Base-by-base conservation (phyloP, 441 rosid genomes). In the Cnidoscolus chayamansa region DNA sequence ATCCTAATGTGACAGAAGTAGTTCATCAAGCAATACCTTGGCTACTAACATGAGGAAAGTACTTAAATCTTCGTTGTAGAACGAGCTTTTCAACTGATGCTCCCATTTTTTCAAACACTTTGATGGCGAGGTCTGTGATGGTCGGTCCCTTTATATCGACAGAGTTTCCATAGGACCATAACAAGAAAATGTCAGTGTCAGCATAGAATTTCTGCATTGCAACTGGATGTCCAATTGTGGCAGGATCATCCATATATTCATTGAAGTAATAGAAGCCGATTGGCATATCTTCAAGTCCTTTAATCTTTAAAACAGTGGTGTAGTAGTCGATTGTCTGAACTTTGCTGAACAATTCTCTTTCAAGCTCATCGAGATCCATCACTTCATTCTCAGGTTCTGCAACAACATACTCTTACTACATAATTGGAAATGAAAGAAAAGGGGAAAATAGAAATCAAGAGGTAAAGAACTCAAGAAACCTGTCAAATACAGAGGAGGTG, bases 191-290 rank as follows among this genome's bases (percentile, higher is more conserved):
- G 73, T 89, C 80, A 15, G 95, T 73, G 77, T 89, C 89, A 30
- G 83, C 79, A 63, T 81, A 86, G 81, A 86, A 89, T 81, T 79
- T 88, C 84, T 89, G 92, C 89, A 89, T 81, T 73, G 95, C 95
- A 55, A 88, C 87, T 6, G 95, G 92, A 72, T 84, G 75, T 68
- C 95, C 92, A 56, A 86, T 83, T 54, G 90, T 82, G 11, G 82
- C 74, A 70, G 95, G 92, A 74, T 88, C 88, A 0, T 88, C 86
- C 88, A 89, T 88, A 65, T 84, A 85, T 76, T 87, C 89, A 11
- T 84, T 80, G 12, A 89, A 88, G 82, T 88, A 88, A 59, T 84
- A 89, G 70, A 89, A 89, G 20, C 95, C 92, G 3, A 81, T 72
- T 48, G 90, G 94, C 74, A 88, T 68, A 48, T 81, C 80, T 72